Percentiles rank a stretch among this genome's conserved stretches.
Conservation (phyloP, 352 stramenopile species). For the Pythium rhizo-oryzae region DNA sequence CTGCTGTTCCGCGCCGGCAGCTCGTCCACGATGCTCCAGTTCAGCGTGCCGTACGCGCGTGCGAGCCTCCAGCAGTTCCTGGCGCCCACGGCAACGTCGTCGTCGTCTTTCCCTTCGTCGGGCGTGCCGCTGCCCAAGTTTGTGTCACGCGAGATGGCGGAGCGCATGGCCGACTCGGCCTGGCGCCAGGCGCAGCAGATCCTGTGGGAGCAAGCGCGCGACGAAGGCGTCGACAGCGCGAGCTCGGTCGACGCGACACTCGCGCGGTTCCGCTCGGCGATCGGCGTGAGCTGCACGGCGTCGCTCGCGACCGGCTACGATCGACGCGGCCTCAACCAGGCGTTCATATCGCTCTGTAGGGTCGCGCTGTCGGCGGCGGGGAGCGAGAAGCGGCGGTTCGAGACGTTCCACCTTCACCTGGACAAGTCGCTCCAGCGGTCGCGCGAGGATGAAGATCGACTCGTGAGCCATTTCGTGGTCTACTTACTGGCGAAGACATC, state of each 20-base stretch:
- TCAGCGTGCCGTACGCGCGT: conserved; percentile 67
- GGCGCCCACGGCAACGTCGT: background rate
- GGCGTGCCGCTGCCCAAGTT: conserved; percentile 35
- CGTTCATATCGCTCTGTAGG: conserved; percentile 67
- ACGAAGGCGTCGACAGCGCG: conserved; percentile 19
- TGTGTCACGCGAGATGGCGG: conserved; percentile 60
- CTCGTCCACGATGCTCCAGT: conserved; percentile 76
- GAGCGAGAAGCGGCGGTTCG: conserved; percentile 31
- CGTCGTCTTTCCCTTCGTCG: too few relatives aligned
- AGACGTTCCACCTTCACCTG: conserved; percentile 66
- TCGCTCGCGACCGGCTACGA: conserved; percentile 65
- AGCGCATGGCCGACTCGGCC: conserved; percentile 64
- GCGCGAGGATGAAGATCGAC: conserved; percentile 64
- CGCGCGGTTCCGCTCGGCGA: conserved; percentile 35
- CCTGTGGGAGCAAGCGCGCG: conserved; percentile 36
- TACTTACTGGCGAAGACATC: conserved; percentile 60
- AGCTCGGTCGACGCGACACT: conserved; percentile 33
- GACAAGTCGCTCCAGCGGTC: conserved; percentile 62
- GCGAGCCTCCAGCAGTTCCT: conserved; percentile 61
- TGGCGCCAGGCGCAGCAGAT: conserved; percentile 51
- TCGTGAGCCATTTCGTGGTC: conserved; percentile 70
- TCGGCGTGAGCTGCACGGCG: conserved; percentile 78
- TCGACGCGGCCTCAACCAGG: conserved; percentile 65
- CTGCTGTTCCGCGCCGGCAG: conserved; percentile 58
- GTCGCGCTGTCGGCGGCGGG: conserved; percentile 3